Percentiles rank a stretch among this genome's conserved stretches.
phyloP scores from a whole-genome alignment of 164 flowering plant genomes.

The Euptelea pleiosperma region DNA sequence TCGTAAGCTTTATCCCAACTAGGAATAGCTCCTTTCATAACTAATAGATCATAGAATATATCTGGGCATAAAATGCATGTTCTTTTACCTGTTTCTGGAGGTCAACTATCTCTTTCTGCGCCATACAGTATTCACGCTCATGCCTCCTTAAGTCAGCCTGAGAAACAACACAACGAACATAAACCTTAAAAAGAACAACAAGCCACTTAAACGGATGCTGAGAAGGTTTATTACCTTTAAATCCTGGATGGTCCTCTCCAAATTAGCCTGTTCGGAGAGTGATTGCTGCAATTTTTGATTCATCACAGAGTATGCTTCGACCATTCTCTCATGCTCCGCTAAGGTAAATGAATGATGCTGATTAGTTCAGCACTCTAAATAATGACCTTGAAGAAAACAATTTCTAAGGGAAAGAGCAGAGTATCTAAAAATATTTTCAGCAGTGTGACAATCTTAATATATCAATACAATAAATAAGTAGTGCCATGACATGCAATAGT shows the following conservation, averaged over 20 bases:
- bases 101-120: constrained; percentile 72
- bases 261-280: constrained; percentile 48
- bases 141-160: constrained; percentile 77
- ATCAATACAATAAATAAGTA: no score
- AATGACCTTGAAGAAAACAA: not conserved
- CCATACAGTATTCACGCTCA: constrained; percentile 60
- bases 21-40: no score
- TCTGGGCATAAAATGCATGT: not conserved
- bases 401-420: no score
- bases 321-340: constrained; percentile 86
- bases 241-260: constrained; percentile 55
- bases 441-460: no score
- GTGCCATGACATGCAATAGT: no score
- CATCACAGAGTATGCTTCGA: constrained; percentile 66
- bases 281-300: constrained; percentile 72
- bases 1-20: no score
- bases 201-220: not conserved
- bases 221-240: constrained; percentile 46
- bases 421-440: no score
- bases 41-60: not conserved
- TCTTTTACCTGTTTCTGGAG: constrained; percentile 72
- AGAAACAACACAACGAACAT: constrained; percentile 6
- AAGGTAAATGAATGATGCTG: not conserved
- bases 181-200: not conserved
- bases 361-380: constrained; percentile 1